These are phyloP conservation scores for Nicotiana rustica DNA, from an alignment of 305 asterid genomes.

Conservation along the genomic window DNA sequence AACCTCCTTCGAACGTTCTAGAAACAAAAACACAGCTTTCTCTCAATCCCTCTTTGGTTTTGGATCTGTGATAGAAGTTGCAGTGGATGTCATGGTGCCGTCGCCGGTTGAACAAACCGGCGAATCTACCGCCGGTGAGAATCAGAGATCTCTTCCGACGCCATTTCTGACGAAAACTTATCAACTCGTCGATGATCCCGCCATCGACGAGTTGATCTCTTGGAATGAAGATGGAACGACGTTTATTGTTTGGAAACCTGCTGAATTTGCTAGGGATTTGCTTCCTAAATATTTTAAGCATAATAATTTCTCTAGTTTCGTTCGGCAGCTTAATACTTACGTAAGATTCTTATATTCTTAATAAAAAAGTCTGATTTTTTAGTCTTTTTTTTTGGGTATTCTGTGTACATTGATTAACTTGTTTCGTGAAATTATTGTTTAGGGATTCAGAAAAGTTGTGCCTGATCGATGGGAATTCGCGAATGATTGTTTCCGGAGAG, in stretches of 20 bases:
- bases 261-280: slow-evolving; percentile 66
- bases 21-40: slow-evolving; percentile 37
- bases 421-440: slow-evolving; percentile 18
- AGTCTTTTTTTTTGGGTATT: not conserved
- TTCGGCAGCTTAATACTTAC: slow-evolving; percentile 65
- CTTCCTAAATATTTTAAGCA: slow-evolving; percentile 64
- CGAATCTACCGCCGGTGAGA: slow-evolving; percentile 48
- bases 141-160: slow-evolving; percentile 54
- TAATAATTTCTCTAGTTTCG: slow-evolving; percentile 67
- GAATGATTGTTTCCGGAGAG: slow-evolving; percentile 70
- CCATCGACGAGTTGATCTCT: slow-evolving; percentile 53
- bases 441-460: slow-evolving; percentile 90
- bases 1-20: slow-evolving; percentile 50
- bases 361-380: not conserved
- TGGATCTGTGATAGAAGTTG: slow-evolving; percentile 25
- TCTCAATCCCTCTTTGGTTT: slow-evolving; percentile 18
- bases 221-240: slow-evolving; percentile 65
- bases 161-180: slow-evolving; percentile 62
- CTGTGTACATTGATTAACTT: not conserved
- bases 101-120: slow-evolving; percentile 50
- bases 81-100: slow-evolving; percentile 37
- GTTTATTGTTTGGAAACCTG: slow-evolving; percentile 62
- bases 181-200: slow-evolving; percentile 60
- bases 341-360: slow-evolving; percentile 38
- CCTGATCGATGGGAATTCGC: slow-evolving; percentile 95